Evolutionary conservation across 148 eudicot genomes (phyloP).

Genomic region (Limonium bicolor): DNA sequence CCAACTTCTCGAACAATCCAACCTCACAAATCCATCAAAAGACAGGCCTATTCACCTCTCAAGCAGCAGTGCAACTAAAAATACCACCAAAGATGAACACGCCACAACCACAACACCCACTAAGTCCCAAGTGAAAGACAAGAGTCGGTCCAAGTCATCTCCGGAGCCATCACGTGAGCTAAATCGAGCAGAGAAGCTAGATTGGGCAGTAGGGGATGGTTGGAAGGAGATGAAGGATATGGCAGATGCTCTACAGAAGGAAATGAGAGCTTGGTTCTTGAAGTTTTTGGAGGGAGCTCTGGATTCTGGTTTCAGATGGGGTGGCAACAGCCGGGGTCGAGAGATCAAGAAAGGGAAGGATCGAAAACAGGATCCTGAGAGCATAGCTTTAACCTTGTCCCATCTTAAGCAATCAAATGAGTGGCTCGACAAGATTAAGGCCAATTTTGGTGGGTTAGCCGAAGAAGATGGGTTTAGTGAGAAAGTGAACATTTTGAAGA

Average conservation of each 20-base stretch:
- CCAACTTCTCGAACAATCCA: conserved; percentile 44
- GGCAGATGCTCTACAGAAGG: conserved; percentile 29
- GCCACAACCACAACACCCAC: conserved; percentile 10
- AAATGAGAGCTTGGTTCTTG: conserved; percentile 60
- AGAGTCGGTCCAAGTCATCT: conserved; percentile 9
- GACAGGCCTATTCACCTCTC: conserved; percentile 19
- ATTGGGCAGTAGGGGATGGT: conserved; percentile 68
- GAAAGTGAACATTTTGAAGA: conserved; percentile 39
- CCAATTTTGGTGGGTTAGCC: background rate
- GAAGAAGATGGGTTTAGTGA: conserved; percentile 20
- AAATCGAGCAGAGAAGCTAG: conserved; percentile 32
- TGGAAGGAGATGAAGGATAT: conserved; percentile 30
- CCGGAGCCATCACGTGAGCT: conserved; percentile 18
- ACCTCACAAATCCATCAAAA: conserved; percentile 15
- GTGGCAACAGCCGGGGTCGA: background rate
- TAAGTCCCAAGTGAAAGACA: conserved; percentile 9
- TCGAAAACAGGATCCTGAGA: conserved; percentile 35
- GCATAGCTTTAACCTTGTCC: conserved; percentile 57
- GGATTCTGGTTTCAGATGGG: conserved; percentile 36
- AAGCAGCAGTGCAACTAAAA: conserved; percentile 12
- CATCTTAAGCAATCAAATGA: conserved; percentile 73
- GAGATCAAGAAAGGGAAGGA: conserved; percentile 33
- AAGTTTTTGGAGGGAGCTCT: conserved; percentile 60
- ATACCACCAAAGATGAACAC: conserved; percentile 19
- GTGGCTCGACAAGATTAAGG: conserved; percentile 30